Percentiles rank a stretch among this genome's conserved stretches.
These are phyloP conservation scores for Ophiostoma pallidulum DNA, from an alignment of 2,329 filamentous ascomycete species.

Conservation along the genomic window DNA sequence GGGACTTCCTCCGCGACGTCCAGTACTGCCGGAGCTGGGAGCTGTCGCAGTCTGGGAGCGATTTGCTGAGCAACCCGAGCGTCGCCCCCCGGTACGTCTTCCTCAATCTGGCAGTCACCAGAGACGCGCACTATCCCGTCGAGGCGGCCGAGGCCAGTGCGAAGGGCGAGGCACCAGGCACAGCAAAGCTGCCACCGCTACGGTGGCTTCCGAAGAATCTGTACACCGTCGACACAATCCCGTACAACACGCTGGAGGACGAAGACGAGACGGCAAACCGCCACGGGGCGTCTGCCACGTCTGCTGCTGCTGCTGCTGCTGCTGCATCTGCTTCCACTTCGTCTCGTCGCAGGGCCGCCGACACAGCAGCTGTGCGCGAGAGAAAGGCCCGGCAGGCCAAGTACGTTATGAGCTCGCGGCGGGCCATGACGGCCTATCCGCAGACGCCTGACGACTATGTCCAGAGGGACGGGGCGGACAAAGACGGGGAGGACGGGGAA, in stretches of 20 bases:
- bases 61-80: constrained; percentile 25
- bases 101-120: constrained; percentile 25
- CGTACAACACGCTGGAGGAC: constrained; percentile 28
- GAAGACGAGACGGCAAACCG: background rate
- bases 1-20: constrained; percentile 24
- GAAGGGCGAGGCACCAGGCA: constrained; percentile 10
- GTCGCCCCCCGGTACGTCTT: constrained; percentile 30
- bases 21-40: constrained; percentile 39
- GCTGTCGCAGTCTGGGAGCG: constrained; percentile 27
- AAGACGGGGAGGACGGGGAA: background rate
- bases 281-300: too few relatives aligned
- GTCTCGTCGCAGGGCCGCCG: background rate
- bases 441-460: constrained; percentile 26
- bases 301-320: too few relatives aligned
- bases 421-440: constrained; percentile 26
- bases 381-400: constrained; percentile 14
- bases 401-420: constrained; percentile 22
- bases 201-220: constrained; percentile 32
- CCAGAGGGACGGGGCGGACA: constrained; percentile 5
- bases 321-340: background rate
- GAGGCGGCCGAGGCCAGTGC: constrained; percentile 15
- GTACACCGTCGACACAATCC: constrained; percentile 32
- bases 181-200: constrained; percentile 6
- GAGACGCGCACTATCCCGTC: background rate
- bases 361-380: background rate